Evolutionary conservation across 163 green algal genomes (phyloP), one percentile per base, ranked within the genome.

Genomic region (Trebouxiophyceae sp.): DNA sequence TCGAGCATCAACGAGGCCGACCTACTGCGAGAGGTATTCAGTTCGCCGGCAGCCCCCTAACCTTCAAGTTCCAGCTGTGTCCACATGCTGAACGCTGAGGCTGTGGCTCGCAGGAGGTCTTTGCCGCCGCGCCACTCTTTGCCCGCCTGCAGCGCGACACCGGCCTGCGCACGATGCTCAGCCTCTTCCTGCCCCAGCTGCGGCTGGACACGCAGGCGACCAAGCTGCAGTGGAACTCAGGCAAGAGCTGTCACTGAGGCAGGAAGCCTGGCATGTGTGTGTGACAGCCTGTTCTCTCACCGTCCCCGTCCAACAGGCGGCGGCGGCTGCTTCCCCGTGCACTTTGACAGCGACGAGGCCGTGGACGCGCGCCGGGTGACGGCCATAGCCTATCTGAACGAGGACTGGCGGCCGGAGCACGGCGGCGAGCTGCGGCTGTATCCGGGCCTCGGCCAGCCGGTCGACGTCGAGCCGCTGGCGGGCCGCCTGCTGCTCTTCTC

Each of bases 351-450:
- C 22, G 87, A 93, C 54, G 74, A 79, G 32, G 57, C 39, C 7
- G 61, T 94, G 23, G 87, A 95, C 68, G 73, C 56, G 0, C 76
- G 87, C 1, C 33, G 67, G 19, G 58, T 93, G 6, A 92, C 84
- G 2, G 79, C 81, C 7, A 91, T 94, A 45, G 79, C 84, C 50
- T 95, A 95, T 69, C 79, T 91, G 12, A 92, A 92, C 57, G 66
- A 70, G 0, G 72, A 72, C 1, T 93, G 87, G 87, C 4, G 46
- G 24, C 70, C 70, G 1, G 44, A 20, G 0, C 32, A 91, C 20
- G 87, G 87, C 22, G 87, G 87, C 5, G 33, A 64, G 33, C 65
- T 95, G 54, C 64, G 81, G 22, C 76, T 95, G n/a, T 93, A 90
- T 69, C 87, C 86, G 28, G 88, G 86, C 44, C 83, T 82, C 22